Evolutionary conservation across 73 alveolate species (phyloP).

Genomic region (Effrenium voratum): DNA sequence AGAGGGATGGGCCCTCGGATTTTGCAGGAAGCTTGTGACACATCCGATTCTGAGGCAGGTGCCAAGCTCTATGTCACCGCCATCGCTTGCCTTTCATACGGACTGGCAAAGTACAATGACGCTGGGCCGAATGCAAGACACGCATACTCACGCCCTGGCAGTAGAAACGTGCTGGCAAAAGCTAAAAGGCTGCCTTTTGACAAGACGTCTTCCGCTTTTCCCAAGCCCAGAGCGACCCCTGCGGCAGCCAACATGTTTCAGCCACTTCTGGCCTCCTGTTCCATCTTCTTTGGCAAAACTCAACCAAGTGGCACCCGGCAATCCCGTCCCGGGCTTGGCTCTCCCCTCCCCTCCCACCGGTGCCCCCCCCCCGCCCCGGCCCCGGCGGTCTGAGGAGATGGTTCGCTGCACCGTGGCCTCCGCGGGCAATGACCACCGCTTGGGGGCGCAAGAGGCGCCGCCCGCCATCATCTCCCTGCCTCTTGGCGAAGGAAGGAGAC

Average conservation of each 20-base stretch:
- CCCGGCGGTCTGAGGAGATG: constrained; percentile 14
- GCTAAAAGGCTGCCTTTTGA: too few relatives aligned
- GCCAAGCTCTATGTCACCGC: constrained; percentile 78
- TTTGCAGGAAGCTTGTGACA: too few relatives aligned
- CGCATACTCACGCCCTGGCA: neutral
- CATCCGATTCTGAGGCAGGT: neutral
- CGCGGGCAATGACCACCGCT: constrained; percentile 88
- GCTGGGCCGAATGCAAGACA: neutral
- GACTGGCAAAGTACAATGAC: constrained; percentile 49
- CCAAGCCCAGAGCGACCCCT: too few relatives aligned
- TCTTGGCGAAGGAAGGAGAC: neutral
- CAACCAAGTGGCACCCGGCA: too few relatives aligned
- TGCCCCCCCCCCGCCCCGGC: neutral
- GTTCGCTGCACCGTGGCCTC: constrained; percentile 81
- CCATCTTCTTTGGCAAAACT: too few relatives aligned
- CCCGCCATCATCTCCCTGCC: constrained; percentile 74
- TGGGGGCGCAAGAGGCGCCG: constrained; percentile 87
- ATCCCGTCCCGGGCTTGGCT: neutral
- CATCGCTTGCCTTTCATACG: constrained; percentile 78
- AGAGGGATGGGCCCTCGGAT: too few relatives aligned
- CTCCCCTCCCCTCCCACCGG: neutral
- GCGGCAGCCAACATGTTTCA: too few relatives aligned
- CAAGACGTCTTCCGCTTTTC: too few relatives aligned
- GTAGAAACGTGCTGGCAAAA: neutral
- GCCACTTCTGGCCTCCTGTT: too few relatives aligned